Evolutionary conservation across 257 asterid species (phyloP).

Genomic region (Salvia hispanica): DNA sequence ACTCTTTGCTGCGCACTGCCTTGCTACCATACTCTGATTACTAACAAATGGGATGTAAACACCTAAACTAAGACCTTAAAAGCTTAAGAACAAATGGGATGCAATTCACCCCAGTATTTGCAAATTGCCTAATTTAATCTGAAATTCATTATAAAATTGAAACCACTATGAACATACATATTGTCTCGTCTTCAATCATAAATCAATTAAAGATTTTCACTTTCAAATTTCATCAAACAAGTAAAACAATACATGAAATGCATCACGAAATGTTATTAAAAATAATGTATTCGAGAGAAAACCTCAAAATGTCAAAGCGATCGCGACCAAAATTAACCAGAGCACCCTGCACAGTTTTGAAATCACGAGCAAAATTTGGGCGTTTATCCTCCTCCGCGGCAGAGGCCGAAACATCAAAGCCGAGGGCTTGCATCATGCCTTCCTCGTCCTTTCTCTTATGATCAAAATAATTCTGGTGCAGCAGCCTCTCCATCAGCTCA

Average conservation of each 20-base stretch:
- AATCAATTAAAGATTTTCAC: conserved; percentile 1
- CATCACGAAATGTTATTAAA: neutral
- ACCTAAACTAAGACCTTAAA: too few relatives aligned
- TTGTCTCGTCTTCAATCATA: neutral
- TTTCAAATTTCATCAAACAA: conserved; percentile 19
- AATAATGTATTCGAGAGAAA: neutral
- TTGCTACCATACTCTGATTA: too few relatives aligned
- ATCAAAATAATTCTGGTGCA: conserved; percentile 94
- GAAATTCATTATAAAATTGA: neutral
- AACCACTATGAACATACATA: neutral
- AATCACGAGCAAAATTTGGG: conserved; percentile 64
- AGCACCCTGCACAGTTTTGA: conserved; percentile 76
- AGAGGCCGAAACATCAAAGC: conserved; percentile 39
- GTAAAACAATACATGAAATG: conserved; percentile 19
- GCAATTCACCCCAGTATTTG: neutral
- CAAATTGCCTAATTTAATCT: neutral
- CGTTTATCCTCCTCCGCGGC: conserved; percentile 44
- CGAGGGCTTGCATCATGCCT: conserved; percentile 61
- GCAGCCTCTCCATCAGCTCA: conserved; percentile 85
- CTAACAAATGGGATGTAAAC: too few relatives aligned
- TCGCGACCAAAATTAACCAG: conserved; percentile 76
- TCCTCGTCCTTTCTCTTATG: conserved; percentile 90
- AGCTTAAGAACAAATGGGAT: too few relatives aligned
- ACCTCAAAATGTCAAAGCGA: conserved; percentile 91
- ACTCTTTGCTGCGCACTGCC: too few relatives aligned